A percentile compares a stretch with the other conserved stretches of the same genome.
Conservation (phyloP, 163 green algal genomes). For the Volvox carteri region DNA sequence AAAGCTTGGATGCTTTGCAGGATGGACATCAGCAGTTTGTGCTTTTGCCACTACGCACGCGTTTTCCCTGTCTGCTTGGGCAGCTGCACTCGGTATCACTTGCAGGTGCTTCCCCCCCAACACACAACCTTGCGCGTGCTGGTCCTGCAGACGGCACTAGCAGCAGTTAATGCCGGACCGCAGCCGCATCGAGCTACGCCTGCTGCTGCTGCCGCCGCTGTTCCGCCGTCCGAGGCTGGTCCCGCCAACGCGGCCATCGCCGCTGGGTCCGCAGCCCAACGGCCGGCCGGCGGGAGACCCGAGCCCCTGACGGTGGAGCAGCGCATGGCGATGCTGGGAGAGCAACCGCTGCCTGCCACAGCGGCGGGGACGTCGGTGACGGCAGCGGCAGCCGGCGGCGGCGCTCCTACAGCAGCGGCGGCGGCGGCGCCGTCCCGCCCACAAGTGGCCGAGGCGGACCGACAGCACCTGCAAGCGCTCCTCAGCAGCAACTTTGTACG, state of each 20-base stretch:
- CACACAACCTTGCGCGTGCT: no score
- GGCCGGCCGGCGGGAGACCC: background rate
- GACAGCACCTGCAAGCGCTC: conserved; percentile 70
- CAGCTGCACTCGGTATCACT: no score
- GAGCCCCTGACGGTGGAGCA: conserved; percentile 64
- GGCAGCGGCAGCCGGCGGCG: background rate
- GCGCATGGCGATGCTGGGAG: conserved; percentile 79
- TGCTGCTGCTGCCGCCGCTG: background rate
- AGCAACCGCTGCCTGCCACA: conserved; percentile 72
- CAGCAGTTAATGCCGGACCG: conserved; percentile 33
- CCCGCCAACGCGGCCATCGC: background rate
- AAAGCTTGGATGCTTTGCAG: no score
- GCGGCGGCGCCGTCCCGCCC: background rate
- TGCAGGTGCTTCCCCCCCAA: no score
- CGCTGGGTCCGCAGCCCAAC: background rate
- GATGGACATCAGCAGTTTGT: no score
- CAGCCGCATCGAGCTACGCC: background rate
- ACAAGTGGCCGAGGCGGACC: conserved; percentile 79
- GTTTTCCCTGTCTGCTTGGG: no score
- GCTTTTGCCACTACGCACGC: no score
- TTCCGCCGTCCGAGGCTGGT: background rate
- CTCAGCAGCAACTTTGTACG: conserved; percentile 81
- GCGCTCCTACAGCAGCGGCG: conserved; percentile 2
- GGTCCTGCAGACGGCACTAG: conserved; percentile 51
- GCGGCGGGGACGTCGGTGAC: conserved; percentile 10